A percentile compares a stretch with the other conserved stretches of the same genome.
Conservation (phyloP, 306 rosid genomes). For the Calophaca sinica region DNA sequence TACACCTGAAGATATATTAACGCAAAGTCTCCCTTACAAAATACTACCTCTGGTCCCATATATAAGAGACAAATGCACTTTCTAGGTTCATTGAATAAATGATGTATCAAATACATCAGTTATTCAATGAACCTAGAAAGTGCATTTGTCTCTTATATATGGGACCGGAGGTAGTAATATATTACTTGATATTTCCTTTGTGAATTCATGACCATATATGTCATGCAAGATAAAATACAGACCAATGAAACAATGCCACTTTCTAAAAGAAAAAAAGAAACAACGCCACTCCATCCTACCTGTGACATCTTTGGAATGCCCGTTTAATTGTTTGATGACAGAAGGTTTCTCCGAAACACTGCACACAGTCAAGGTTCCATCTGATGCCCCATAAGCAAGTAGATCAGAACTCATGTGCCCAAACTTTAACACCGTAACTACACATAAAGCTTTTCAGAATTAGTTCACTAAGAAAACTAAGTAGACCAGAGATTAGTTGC, state of each 20-base stretch:
- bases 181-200: slow-evolving; percentile 23
- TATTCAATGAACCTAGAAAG: too few species aligned
- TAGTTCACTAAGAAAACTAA: slow-evolving; percentile 38
- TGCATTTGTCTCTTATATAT: too few species aligned
- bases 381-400: slow-evolving; percentile 95
- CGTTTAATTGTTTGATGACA: slow-evolving; percentile 70
- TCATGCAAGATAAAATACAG: slow-evolving; percentile 47
- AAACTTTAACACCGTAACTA: slow-evolving; percentile 94
- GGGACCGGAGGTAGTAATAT: too few species aligned
- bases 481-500: slow-evolving; percentile 29
- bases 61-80: too few species aligned
- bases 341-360: slow-evolving; percentile 84
- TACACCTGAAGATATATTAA: slow-evolving; percentile 28
- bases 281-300: slow-evolving; percentile 75
- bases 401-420: slow-evolving; percentile 98
- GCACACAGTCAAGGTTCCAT: slow-evolving; percentile 96
- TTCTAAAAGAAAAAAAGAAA: not conserved
- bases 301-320: slow-evolving; percentile 96
- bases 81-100: too few species aligned
- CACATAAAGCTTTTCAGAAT: slow-evolving; percentile 53
- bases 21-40: not conserved
- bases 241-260: slow-evolving; percentile 38
- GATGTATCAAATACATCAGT: too few species aligned
- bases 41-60: too few species aligned
- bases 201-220: slow-evolving; percentile 21